Base-by-base conservation (phyloP, 2,329 filamentous ascomycete species). In the Fusarium sp. region DNA sequence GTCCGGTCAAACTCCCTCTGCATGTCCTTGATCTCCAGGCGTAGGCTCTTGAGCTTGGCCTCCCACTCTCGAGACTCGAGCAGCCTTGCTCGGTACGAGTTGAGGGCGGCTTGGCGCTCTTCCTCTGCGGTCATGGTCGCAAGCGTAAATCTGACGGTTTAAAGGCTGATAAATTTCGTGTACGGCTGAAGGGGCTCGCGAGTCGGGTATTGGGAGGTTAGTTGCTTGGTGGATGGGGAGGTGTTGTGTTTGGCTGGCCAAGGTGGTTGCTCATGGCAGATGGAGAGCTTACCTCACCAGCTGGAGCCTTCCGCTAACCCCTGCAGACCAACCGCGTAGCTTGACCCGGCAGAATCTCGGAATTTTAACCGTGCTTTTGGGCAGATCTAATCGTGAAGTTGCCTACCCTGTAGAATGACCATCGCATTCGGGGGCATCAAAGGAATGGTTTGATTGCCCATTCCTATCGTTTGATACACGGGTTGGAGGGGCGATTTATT, bases 61-160 rank as follows among this genome's bases (percentile, higher is more conserved):
- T 99, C 97, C 95, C 95, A 98, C 89, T 99, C 96, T 85, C 97
- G 91, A 79, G 97, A 97, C 85, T 99, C 96, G 80, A 98, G 89
- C 79, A 96, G 89, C 87, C 94, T 95, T 71, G 88, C 86, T 83
- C 94, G 94, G 87, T 94, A 96, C 69, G 92, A 90, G 80, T 92
- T 88, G 79, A 96, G 91, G 81, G 93, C 93, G 82, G 92, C 89
- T 78, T 92, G 85, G 83, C 89, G 88, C 84, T 90, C 89, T 79
- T 87, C 85, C 75, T 91, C 89, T 76, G 87, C 84, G 74, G 85
- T 83, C 87, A 88, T 89, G 78, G 72, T 80, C 72, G 74, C 74
- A 54, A 62, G 22, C 14, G 58, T 69, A 18, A 11, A 57, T 66
- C 38, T 54, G 22, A 27, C 31, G 35, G 52, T 70, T 40, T 62